Percentiles rank a stretch among this genome's conserved stretches.
These are phyloP conservation scores for Diutina siamensis DNA, from an alignment of 1,139 yeast genomes.

Conservation along the genomic window DNA sequence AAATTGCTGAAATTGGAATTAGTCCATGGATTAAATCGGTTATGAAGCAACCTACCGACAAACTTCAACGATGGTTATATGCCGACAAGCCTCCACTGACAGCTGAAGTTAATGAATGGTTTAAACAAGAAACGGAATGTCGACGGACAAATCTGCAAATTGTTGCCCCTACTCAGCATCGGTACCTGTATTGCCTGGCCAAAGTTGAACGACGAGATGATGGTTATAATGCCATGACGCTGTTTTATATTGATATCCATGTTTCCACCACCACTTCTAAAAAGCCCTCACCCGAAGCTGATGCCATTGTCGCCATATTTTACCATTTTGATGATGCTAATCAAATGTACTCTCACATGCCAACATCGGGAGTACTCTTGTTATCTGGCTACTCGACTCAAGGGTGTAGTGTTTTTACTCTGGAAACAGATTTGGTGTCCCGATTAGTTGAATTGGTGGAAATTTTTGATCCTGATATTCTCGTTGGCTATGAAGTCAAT, in stretches of 20 bases:
- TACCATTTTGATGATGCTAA: conserved; percentile 49
- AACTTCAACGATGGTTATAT: conserved; percentile 1
- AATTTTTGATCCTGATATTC: conserved; percentile 71
- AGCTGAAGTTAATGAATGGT: neutral
- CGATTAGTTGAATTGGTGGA: conserved; percentile 42
- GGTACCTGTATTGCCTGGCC: conserved; percentile 21
- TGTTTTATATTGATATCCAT: conserved; percentile 57
- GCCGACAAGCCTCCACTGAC: neutral
- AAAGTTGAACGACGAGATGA: conserved; percentile 31
- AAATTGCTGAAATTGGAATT: neutral
- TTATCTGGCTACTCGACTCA: neutral
- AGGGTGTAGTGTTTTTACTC: conserved; percentile 17
- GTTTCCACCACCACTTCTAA: conserved; percentile 35
- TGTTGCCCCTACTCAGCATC: conserved; percentile 12
- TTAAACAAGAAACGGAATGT: neutral
- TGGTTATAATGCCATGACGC: conserved; percentile 37
- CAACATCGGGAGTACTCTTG: neutral
- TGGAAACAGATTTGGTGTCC: conserved; percentile 47
- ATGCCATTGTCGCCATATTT: conserved; percentile 46
- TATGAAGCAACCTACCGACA: neutral
- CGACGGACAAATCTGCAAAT: neutral
- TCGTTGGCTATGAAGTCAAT: conserved; percentile 79
- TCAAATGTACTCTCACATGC: conserved; percentile 9
- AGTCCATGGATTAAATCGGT: neutral
- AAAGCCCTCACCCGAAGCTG: conserved; percentile 57